Conservation (phyloP, 2,329 filamentous ascomycete species). For the Leptoxyphium fumago region DNA sequence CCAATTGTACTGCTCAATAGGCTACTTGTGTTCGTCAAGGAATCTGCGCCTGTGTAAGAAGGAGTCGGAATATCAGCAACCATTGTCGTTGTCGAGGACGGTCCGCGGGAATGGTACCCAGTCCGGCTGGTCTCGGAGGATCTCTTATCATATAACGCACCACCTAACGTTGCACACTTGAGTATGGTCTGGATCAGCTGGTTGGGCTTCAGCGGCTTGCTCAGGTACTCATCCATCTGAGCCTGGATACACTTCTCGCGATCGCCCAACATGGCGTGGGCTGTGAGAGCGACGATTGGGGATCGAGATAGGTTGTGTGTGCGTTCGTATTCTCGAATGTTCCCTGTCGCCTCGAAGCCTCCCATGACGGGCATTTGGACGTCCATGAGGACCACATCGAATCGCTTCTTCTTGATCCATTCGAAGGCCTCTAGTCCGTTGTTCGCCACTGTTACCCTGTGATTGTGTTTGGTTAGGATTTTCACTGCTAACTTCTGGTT, state of each 20-base stretch:
- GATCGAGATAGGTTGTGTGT: constrained; percentile 67
- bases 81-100: constrained; percentile 3
- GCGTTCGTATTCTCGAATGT: constrained; percentile 89
- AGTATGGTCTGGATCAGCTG: constrained; percentile 96
- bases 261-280: constrained; percentile 97
- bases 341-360: constrained; percentile 90
- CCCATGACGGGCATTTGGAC: constrained; percentile 99
- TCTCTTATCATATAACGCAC: constrained; percentile 59
- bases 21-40: constrained; percentile 3
- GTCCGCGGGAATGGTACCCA: constrained; percentile 8
- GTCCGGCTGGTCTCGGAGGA: constrained; percentile 35
- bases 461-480: constrained; percentile 93
- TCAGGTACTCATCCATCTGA: constrained; percentile 98
- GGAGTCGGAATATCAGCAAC: constrained; percentile 2
- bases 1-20: background rate
- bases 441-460: constrained; percentile 80
- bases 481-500: constrained; percentile 94
- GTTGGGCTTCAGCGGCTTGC: constrained; percentile 91
- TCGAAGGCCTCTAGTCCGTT: constrained; percentile 91
- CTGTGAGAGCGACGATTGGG: constrained; percentile 91
- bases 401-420: constrained; percentile 79
- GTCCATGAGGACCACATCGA: constrained; percentile 96
- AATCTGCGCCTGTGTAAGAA: background rate
- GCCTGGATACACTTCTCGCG: constrained; percentile 96
- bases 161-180: constrained; percentile 86